A percentile compares a stretch with the other conserved stretches of the same genome.
phyloP scores from a whole-genome alignment of 345 rosid species.

The Aurinia saxatilis region DNA sequence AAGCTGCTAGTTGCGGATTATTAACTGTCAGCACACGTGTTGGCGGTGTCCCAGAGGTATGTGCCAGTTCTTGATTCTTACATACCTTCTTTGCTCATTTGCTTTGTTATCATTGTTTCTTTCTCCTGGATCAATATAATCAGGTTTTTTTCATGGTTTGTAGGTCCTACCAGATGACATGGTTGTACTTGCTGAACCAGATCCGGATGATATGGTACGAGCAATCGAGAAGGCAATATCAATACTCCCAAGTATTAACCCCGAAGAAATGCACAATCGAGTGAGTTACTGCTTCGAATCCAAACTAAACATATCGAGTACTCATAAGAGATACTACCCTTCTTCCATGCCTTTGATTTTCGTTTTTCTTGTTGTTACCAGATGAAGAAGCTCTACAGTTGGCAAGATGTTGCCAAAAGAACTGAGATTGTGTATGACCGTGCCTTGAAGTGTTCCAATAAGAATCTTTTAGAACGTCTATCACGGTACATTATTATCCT shows the following conservation, averaged over 20 bases:
- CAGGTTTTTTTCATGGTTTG: background rate
- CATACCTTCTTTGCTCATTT: background rate
- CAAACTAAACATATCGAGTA: background rate
- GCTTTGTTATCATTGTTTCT: background rate
- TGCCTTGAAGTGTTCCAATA: slow-evolving; percentile 64
- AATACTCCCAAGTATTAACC: slow-evolving; percentile 75
- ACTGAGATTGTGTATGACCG: slow-evolving; percentile 83
- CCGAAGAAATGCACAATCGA: slow-evolving; percentile 80
- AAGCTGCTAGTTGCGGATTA: slow-evolving; percentile 97
- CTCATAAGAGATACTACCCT: background rate
- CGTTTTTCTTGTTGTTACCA: background rate
- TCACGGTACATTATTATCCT: slow-evolving; percentile 41
- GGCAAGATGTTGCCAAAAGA: slow-evolving; percentile 96
- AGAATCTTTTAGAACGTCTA: slow-evolving; percentile 52
- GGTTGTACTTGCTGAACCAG: slow-evolving; percentile 94
- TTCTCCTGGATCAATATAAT: background rate
- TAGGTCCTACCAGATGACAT: slow-evolving; percentile 97
- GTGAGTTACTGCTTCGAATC: slow-evolving; percentile 32
- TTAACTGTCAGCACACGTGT: slow-evolving; percentile 93
- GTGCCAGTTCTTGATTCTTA: slow-evolving; percentile 15
- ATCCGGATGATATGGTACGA: slow-evolving; percentile 84
- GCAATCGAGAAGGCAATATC: slow-evolving; percentile 73
- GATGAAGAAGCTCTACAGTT: slow-evolving; percentile 80
- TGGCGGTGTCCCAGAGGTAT: slow-evolving; percentile 96
- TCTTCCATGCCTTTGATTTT: background rate